phyloP scores from a whole-genome alignment of 2,329 filamentous ascomycete species.

The Colletotrichum graminicola region DNA sequence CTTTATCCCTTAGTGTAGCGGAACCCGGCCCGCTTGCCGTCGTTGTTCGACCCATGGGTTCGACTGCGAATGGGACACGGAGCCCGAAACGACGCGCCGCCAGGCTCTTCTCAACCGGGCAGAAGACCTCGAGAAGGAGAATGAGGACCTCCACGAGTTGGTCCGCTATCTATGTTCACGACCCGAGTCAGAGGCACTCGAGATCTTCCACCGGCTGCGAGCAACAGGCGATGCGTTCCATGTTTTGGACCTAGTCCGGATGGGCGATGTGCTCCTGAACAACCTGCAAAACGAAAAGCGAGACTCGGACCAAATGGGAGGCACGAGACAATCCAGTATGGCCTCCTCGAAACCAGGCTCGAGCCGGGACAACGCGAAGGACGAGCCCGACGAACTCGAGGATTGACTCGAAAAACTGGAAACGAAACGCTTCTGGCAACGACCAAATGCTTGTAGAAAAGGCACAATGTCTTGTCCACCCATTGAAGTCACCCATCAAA shows the following conservation, averaged over 20 bases:
- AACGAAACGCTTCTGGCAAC: not conserved
- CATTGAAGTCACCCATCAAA: no score
- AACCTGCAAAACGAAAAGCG: not conserved
- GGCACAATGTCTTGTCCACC: not conserved
- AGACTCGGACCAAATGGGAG: not conserved
- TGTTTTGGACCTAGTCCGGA: constrained; percentile 19
- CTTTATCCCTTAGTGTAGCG: constrained; percentile 21
- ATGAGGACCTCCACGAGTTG: constrained; percentile 26
- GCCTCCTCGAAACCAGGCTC: not conserved
- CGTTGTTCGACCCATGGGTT: constrained; percentile 25
- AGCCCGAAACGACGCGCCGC: constrained; percentile 31
- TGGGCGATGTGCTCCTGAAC: constrained; percentile 23
- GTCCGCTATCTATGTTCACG: constrained; percentile 8
- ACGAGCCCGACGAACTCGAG: not conserved
- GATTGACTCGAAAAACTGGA: not conserved
- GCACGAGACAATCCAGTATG: not conserved
- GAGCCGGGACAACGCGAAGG: not conserved
- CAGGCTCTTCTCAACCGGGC: constrained; percentile 17
- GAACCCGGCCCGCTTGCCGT: constrained; percentile 29
- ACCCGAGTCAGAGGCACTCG: constrained; percentile 15
- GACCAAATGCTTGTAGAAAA: not conserved
- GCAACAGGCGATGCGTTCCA: constrained; percentile 21
- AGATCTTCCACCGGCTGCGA: constrained; percentile 29
- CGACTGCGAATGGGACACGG: constrained; percentile 35
- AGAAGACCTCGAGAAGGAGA: constrained; percentile 29